Base-by-base conservation (phyloP, 2,329 filamentous ascomycete species). In the Aspergillus ibericus region DNA sequence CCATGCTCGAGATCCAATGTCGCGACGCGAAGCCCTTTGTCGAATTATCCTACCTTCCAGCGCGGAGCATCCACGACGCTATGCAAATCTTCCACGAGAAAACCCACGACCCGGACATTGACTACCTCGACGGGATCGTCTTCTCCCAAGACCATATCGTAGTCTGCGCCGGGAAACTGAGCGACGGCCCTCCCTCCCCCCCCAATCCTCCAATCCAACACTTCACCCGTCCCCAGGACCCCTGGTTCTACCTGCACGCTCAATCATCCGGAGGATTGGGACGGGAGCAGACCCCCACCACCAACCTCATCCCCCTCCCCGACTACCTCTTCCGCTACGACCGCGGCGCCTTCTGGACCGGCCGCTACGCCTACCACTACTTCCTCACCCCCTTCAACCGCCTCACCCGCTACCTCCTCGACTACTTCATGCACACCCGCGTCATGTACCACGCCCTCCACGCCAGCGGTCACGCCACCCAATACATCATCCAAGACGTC, bases 161-260 rank as follows among this genome's bases (percentile, higher is more conserved):
- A 1, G 74, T 91, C 44, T 88, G 88, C 69, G 79, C 81, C 0
- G 89, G 89, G 0, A 78, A 77, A 9, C 75, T 89, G 15, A 80
- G 81, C 0, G 77, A 88, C 52, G 46, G 44, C 12, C 18, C n/a
- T 12, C 34, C 34, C 25, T n/a, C 34, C 10, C 68, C 76, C 0
- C 80, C 69, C 0, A 36, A 70, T 1, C 59, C 62, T 2, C 70
- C 69, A 46, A 65, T 75, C 1, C 75, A 74, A 22, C 77, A 70
- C 0, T 89, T 91, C 71, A 83, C 82, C n/a, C 77, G 82, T 10
- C 76, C 82, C 0, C 72, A 71, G 4, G 89, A 92, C 63, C 85
- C 87, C 0, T 92, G 89, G 90, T 91, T 90, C 68, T 92, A 91
- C 59, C 76, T 91, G 2, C 88, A 89, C 63, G 88, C 83, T 1